These are phyloP conservation scores for Ceratocystiopsis sp. DNA, from an alignment of 2,329 filamentous ascomycete species.

Conservation along the genomic window DNA sequence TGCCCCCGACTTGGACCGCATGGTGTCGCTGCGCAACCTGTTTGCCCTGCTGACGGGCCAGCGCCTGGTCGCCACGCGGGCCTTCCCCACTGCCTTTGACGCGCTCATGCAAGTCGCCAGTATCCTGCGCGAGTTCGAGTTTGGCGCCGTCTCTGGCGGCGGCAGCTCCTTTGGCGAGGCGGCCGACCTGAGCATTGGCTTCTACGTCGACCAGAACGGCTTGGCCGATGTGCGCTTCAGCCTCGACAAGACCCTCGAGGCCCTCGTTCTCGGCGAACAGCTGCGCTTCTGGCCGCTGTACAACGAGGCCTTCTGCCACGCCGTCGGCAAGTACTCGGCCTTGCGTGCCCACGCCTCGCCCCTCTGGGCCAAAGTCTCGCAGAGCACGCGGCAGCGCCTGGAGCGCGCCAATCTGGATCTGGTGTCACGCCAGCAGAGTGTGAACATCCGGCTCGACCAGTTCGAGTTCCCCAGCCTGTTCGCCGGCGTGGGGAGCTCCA, in stretches of 20 bases:
- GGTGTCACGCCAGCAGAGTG: constrained; percentile 49
- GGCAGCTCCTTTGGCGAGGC: constrained; percentile 42
- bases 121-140: constrained; percentile 39
- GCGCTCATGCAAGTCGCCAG: constrained; percentile 36
- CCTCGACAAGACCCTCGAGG: constrained; percentile 77
- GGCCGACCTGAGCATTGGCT: constrained; percentile 48
- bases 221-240: constrained; percentile 68
- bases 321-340: constrained; percentile 68
- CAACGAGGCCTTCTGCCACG: constrained; percentile 82
- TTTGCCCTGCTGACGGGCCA: constrained; percentile 50
- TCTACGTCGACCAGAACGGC: constrained; percentile 59
- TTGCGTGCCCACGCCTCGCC: constrained; percentile 44
- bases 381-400: constrained; percentile 58
- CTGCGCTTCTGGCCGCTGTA: constrained; percentile 73
- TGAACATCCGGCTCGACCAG: constrained; percentile 58
- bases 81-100: constrained; percentile 32
- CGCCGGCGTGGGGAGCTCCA: constrained; percentile 72
- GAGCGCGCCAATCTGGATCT: constrained; percentile 72
- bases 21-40: constrained; percentile 44
- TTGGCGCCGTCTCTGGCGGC: constrained; percentile 38
- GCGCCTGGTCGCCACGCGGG: constrained; percentile 40
- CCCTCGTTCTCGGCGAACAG: constrained; percentile 71
- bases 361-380: constrained; percentile 53
- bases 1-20: constrained; percentile 30
- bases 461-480: constrained; percentile 90